Conservation (phyloP, 768 basidiomycete genomes). For the Boletellus sp. region DNA sequence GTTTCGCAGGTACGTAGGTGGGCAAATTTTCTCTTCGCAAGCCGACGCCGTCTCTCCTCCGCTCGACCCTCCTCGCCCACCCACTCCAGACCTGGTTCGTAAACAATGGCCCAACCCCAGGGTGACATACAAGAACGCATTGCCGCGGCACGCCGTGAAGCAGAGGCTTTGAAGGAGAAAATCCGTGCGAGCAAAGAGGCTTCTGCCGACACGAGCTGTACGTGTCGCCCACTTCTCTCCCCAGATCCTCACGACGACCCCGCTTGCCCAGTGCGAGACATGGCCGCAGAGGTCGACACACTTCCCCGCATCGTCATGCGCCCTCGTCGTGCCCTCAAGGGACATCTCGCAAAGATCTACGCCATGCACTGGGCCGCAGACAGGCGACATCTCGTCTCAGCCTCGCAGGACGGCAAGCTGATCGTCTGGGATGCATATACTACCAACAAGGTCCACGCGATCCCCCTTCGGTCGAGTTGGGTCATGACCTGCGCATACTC, state of each 20-base stretch:
- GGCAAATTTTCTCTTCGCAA: conserved; percentile 27
- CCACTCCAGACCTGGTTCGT: conserved; percentile 6
- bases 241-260: conserved; percentile 14
- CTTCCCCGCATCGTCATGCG: conserved; percentile 97
- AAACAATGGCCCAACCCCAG: conserved; percentile 71
- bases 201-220: conserved; percentile 95
- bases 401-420: conserved; percentile 98
- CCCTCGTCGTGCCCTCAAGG: conserved; percentile 89
- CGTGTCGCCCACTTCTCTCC: conserved; percentile 35
- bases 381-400: conserved; percentile 95
- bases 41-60: conserved; percentile 3
- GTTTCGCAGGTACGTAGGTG: conserved; percentile 30
- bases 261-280: conserved; percentile 75
- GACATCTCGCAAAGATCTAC: conserved; percentile 99
- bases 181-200: conserved; percentile 95
- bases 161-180: conserved; percentile 97
- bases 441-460: conserved; percentile 99
- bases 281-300: conserved; percentile 95
- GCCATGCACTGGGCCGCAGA: conserved; percentile 99
- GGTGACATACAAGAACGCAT: conserved; percentile 90
- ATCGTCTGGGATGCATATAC: conserved; percentile 99
- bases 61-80: neutral
- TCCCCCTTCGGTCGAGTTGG: conserved; percentile 96
- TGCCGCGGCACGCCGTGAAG: conserved; percentile 93
- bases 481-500: conserved; percentile 99